A percentile compares a stretch with the other conserved stretches of the same genome.
Evolutionary conservation across 73 alveolate species (phyloP).

Genomic region (Vitrella brassicaformis): DNA sequence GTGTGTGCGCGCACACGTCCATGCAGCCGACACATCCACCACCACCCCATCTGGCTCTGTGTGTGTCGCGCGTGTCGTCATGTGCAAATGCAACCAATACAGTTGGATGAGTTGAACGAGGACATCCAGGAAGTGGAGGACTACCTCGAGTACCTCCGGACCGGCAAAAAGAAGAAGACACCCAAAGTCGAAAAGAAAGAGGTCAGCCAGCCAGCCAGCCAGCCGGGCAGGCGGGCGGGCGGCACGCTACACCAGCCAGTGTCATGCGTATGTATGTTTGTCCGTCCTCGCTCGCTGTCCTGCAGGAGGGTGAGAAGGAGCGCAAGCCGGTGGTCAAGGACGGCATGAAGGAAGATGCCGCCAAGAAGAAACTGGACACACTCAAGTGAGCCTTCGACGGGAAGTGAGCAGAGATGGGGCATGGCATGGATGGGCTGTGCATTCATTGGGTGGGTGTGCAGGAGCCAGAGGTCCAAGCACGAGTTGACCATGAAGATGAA

Average conservation of each 20-base stretch:
- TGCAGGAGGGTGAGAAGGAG: background rate
- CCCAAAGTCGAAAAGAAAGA: background rate
- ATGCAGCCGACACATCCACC: too few species aligned
- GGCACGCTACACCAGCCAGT: background rate
- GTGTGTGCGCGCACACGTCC: constrained; percentile 1
- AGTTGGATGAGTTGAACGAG: too few species aligned
- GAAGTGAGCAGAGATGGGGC: background rate
- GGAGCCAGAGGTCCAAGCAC: constrained; percentile 33
- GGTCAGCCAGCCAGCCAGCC: background rate
- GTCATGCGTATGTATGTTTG: background rate
- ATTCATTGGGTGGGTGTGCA: background rate
- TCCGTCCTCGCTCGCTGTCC: background rate
- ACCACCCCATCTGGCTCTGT: background rate
- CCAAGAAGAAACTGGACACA: background rate
- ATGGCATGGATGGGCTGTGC: background rate
- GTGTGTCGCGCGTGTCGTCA: background rate
- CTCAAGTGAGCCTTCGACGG: background rate
- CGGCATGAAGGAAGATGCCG: background rate
- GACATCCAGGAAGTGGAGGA: background rate
- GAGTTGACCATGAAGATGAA: constrained; percentile 54
- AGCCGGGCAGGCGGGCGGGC: background rate
- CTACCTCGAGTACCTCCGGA: background rate
- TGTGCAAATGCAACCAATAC: background rate
- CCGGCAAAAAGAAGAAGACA: background rate
- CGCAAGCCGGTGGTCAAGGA: background rate